Percentiles rank a stretch among this genome's conserved stretches.
Evolutionary conservation across 495 filamentous ascomycete species (phyloP).

Genomic region (Trypethelium eluteriae): DNA sequence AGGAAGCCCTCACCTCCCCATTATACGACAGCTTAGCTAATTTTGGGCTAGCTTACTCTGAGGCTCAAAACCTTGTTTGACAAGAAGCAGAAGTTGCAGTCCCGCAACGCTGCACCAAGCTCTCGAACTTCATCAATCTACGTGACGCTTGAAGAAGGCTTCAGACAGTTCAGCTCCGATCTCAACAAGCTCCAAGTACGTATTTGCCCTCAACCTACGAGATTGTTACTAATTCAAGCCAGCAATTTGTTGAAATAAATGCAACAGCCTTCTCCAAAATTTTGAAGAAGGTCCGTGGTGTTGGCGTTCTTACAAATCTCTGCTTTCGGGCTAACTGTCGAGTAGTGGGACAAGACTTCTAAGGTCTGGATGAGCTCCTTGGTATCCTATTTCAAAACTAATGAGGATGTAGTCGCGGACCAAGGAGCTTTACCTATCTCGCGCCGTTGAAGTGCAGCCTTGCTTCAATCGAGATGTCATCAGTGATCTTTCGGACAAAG

Average conservation of each 20-base stretch:
- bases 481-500: conserved; percentile 90
- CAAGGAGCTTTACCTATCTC: conserved; percentile 91
- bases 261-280: conserved; percentile 97
- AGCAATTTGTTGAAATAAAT: conserved; percentile 96
- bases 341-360: conserved; percentile 94
- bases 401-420: conserved; percentile 62
- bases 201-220: conserved; percentile 9
- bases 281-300: conserved; percentile 70
- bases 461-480: conserved; percentile 97
- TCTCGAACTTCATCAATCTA: conserved; percentile 87
- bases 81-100: conserved; percentile 83
- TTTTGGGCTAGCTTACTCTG: conserved; percentile 64
- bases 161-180: conserved; percentile 92
- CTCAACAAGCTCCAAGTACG: conserved; percentile 81
- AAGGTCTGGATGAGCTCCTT: conserved; percentile 50
- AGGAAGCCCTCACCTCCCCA: not conserved
- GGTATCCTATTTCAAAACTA: conserved; percentile 13
- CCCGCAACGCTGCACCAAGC: conserved; percentile 54
- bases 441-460: conserved; percentile 93
- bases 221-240: conserved; percentile 12
- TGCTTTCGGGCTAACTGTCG: conserved; percentile 29
- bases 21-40: conserved; percentile 13
- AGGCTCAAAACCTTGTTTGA: conserved; percentile 85
- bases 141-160: conserved; percentile 87
- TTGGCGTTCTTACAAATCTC: conserved; percentile 14